A percentile compares a stretch with the other conserved stretches of the same genome.
phyloP scores from a whole-genome alignment of 441 rosid species.

The Pelargonium myrrhifolium region DNA sequence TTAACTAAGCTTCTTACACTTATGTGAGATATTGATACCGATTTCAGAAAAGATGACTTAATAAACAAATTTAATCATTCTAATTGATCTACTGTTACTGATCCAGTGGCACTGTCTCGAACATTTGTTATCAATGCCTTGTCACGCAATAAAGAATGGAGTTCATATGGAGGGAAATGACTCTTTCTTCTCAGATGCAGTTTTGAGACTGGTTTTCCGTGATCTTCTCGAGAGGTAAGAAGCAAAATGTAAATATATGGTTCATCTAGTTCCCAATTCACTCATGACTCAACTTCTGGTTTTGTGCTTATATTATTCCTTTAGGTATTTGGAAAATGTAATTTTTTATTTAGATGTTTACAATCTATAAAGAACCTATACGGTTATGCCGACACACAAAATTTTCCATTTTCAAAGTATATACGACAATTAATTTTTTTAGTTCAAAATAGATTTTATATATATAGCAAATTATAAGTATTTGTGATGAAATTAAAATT shows the following conservation, averaged over 20 bases:
- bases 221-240: slow-evolving; percentile 83
- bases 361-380: not conserved
- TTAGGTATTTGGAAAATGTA: not conserved
- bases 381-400: too few species aligned
- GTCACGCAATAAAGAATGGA: slow-evolving; percentile 39
- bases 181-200: slow-evolving; percentile 57
- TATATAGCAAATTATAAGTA: too few species aligned
- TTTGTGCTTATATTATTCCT: not conserved
- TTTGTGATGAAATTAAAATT: too few species aligned
- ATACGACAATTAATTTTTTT: too few species aligned
- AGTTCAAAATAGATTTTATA: too few species aligned
- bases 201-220: slow-evolving; percentile 44
- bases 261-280: not conserved
- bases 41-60: slow-evolving; percentile 3
- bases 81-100: slow-evolving; percentile 23
- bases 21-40: not conserved
- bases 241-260: slow-evolving; percentile 3
- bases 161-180: slow-evolving; percentile 33
- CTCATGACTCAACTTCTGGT: not conserved
- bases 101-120: slow-evolving; percentile 89
- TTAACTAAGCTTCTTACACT: not conserved
- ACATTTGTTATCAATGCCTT: slow-evolving; percentile 59
- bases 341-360: not conserved
- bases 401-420: too few species aligned
- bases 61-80: slow-evolving; percentile 5